Percentiles rank a stretch among this genome's conserved stretches.
These are phyloP conservation scores for Maudiozyma bulderi DNA, from an alignment of 805 yeast species.

Conservation along the genomic window DNA sequence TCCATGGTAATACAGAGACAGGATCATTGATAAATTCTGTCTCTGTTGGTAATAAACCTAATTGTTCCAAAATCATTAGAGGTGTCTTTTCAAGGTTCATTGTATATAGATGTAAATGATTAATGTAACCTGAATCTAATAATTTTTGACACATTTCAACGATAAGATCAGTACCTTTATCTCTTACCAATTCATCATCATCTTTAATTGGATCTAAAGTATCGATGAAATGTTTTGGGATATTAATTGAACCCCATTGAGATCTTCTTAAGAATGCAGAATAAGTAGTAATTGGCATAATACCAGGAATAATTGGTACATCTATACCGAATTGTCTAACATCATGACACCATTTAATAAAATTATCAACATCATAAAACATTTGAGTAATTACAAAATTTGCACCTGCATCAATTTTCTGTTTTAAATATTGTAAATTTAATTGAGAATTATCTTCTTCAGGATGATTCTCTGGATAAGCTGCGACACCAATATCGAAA, in stretches of 20 bases:
- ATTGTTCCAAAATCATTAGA: conserved; percentile 71
- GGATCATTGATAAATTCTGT: conserved; percentile 27
- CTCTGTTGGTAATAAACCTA: conserved; percentile 41
- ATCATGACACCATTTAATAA: conserved; percentile 68
- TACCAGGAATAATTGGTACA: conserved; percentile 91
- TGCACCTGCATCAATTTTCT: conserved; percentile 91
- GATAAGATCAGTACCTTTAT: conserved; percentile 71
- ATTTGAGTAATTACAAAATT: conserved; percentile 90
- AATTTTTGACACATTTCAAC: conserved; percentile 74
- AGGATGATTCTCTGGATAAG: conserved; percentile 95
- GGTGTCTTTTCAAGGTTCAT: conserved; percentile 94
- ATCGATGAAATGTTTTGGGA: conserved; percentile 66
- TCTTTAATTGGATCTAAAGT: conserved; percentile 75
- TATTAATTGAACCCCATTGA: conserved; percentile 77
- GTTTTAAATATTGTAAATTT: conserved; percentile 52
- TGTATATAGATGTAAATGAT: conserved; percentile 90
- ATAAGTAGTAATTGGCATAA: conserved; percentile 97
- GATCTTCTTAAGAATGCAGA: conserved; percentile 90
- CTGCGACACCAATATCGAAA: conserved; percentile 94
- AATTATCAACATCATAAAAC: conserved; percentile 89
- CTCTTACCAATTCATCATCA: conserved; percentile 82
- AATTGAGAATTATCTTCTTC: conserved; percentile 57
- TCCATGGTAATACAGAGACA: conserved; percentile 59
- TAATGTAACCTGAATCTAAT: conserved; percentile 59
- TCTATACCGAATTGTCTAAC: conserved; percentile 64